phyloP scores from a whole-genome alignment of 495 filamentous ascomycete genomes.

The Trichoderma orchidacearum region DNA sequence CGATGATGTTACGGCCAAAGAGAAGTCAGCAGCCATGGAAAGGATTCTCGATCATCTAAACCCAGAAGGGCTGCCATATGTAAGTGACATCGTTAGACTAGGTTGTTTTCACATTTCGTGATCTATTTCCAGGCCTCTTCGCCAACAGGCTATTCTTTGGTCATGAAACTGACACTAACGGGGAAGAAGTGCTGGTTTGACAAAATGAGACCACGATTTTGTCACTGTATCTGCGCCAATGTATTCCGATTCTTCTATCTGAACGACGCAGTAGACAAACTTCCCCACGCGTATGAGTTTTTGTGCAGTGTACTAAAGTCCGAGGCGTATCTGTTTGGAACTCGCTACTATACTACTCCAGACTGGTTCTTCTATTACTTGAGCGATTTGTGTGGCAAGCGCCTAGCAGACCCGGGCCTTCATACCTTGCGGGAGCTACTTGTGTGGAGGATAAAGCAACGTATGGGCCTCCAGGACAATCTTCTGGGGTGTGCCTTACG shows the following conservation, averaged over 20 bases:
- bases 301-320: not conserved
- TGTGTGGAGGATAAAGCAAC: not conserved
- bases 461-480: not conserved
- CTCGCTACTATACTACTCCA: not conserved
- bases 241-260: not conserved
- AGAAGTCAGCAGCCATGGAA: not conserved
- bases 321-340: not conserved
- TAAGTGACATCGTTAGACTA: not conserved
- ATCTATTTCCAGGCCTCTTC: too few relatives aligned
- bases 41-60: not conserved
- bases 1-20: not conserved
- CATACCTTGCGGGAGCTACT: not conserved
- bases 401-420: not conserved
- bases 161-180: too few relatives aligned
- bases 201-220: not conserved
- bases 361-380: not conserved
- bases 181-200: not conserved
- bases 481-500: not conserved
- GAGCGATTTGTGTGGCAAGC: not conserved
- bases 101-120: not conserved
- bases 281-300: not conserved
- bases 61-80: not conserved
- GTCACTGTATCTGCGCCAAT: not conserved
- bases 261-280: not conserved
- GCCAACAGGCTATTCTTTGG: too few relatives aligned